Evolutionary conservation across 805 yeast genomes (phyloP), one percentile per base, ranked within the genome.

Genomic region (Candida parachauliodes): DNA sequence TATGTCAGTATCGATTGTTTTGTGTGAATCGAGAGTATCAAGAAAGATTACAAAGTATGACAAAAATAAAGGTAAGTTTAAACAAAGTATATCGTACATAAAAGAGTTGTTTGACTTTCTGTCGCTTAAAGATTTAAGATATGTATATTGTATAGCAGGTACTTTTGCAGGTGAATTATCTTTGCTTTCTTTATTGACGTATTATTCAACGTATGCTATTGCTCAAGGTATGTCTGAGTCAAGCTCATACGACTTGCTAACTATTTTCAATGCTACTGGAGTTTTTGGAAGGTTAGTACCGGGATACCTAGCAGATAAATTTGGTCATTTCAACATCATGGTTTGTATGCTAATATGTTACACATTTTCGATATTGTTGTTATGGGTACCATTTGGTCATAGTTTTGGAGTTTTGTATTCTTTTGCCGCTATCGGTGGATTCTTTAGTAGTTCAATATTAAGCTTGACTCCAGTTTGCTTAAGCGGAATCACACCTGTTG

Each of bases 351-450:
- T 74, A n/a, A 23, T 55, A 2, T 57, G 76, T 6, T 61, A 75
- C n/a, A 59, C 71, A 1, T 9, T 80, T 0, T 54, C 76, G 14
- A 65, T 76, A 2, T 60, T 82, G 33, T 65, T 68, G 0, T 49
- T 82, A n/a, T 81, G 88, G 88, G 57, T 81, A 15, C 88, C 89
- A 1, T 73, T 79, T 39, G 88, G 86, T 0, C 40, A 52, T 7
- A 46, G 54, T 34, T 38, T 62, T 20, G 58, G 57, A 2, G 71
- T 65, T 0, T 56, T 81, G 36, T 73, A 76, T 45, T 65, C 67
- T 0, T 83, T 80, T 53, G 61, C 80, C 6, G 72, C 66, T 0
- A 34, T 73, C 3, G 76, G 72, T 49, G 88, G 88, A 0, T 75
- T 80, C 47, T 69, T 73, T 40, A 66, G 76, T 21, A 79, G 87